Evolutionary conservation across 345 rosid species (phyloP).

Genomic region (Eucalyptus curtisii): DNA sequence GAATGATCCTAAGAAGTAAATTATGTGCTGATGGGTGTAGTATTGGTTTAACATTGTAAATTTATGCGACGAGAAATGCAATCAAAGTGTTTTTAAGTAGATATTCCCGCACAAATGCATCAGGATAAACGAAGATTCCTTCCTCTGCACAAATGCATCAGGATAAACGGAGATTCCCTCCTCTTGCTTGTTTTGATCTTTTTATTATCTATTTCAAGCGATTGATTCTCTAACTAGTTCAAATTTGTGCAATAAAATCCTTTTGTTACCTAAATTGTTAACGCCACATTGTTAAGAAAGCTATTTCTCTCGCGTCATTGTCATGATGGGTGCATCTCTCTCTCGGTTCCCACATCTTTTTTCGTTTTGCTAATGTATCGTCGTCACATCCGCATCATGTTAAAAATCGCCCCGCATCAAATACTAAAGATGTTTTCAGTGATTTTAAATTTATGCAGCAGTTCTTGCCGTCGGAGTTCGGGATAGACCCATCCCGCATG

Average conservation of each 20-base stretch:
- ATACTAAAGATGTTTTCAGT: neutral
- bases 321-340: neutral
- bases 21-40: neutral
- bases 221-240: neutral
- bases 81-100: neutral
- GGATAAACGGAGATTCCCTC: neutral
- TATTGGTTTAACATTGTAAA: neutral
- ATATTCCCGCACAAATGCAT: neutral
- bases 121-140: neutral
- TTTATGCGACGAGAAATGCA: neutral
- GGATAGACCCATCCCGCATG: constrained; percentile 77
- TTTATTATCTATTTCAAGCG: neutral
- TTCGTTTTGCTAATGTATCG: neutral
- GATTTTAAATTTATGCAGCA: constrained; percentile 16
- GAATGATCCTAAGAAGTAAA: neutral
- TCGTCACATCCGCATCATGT: neutral
- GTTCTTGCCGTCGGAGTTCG: constrained; percentile 89
- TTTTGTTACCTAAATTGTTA: neutral
- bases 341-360: neutral
- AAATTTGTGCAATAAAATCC: neutral
- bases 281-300: neutral
- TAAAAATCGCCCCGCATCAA: neutral
- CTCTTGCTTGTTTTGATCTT: neutral
- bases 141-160: neutral
- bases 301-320: neutral